Evolutionary conservation across 495 filamentous ascomycete genomes (phyloP), one percentile per base, ranked within the genome.

Genomic region (Trypethelium eluteriae): DNA sequence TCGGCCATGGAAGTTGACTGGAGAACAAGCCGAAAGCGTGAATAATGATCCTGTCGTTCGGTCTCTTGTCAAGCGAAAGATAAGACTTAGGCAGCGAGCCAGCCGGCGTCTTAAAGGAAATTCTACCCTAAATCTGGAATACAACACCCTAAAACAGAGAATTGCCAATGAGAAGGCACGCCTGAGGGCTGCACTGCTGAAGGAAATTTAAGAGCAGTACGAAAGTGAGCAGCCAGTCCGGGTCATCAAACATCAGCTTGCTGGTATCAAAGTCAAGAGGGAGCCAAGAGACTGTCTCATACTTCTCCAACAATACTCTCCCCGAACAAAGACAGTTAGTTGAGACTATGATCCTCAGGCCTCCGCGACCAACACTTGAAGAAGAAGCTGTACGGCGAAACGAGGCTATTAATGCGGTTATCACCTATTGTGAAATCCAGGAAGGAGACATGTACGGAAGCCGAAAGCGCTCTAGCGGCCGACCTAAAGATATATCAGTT

Each of bases 221-320:
- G 69, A 76, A 65, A 74, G 71, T 38, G 68, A 75, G 66, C 25
- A 25, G 25, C 25, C 25, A 25, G 67, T 74, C 61, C 71, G 68
- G 9, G 72, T 76, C 44, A 72, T 67, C 41, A 68, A 75, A 66
- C 70, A 62, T 57, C 70, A 77, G 70, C 70, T 77, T 38, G 47
- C 70, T 53, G 66, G 71, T 41, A 6, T 68, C 34, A 56, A 70
- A 49, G 49, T 57, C 1, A 67, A 62, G 12, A 39, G 64, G n/a
- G 62, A 69, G 10, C 6, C 64, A 12, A 12, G 39, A 62, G 32
- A 44, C 64, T 14, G 49, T 10, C 10, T 49, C 39, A 18, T 49
- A 69, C 25, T 66, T 49, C 39, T 64, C 59, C 1, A 32, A 41
- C 46, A 53, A 59, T 35, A 59, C 62, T 34, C 70, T 63, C 38